phyloP scores from a whole-genome alignment of 331 rosid species.

The Telfairia occidentalis region DNA sequence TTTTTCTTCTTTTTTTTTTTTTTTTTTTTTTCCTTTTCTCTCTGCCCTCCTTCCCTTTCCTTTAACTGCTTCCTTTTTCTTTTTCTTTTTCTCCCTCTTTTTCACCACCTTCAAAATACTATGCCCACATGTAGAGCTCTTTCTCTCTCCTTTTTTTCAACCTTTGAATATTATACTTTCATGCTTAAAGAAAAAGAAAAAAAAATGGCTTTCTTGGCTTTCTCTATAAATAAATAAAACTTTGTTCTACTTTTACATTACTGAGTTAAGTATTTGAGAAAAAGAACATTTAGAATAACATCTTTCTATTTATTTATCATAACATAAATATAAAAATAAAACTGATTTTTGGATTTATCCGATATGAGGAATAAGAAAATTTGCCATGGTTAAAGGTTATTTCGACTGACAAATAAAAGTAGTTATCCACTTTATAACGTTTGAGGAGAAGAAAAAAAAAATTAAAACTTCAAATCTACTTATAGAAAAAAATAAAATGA shows the following conservation, averaged over 20 bases:
- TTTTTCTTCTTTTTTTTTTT: slow-evolving; percentile 34
- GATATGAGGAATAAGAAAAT: too few relatives aligned
- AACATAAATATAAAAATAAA: not conserved
- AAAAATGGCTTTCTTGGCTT: slow-evolving; percentile 23
- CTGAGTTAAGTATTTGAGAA: not conserved
- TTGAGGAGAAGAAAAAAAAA: too few relatives aligned
- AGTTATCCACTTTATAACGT: too few relatives aligned
- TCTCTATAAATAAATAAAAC: slow-evolving; percentile 5
- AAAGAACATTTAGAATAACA: not conserved
- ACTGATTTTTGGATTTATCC: not conserved
- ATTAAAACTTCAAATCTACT: too few relatives aligned
- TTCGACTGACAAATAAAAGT: too few relatives aligned
- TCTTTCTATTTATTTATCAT: not conserved
- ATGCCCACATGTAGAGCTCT: slow-evolving; percentile 4
- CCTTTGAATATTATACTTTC: slow-evolving; percentile 11
- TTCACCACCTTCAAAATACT: slow-evolving; percentile 9
- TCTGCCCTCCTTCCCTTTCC: not conserved
- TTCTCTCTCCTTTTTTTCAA: not conserved
- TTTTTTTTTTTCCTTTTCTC: slow-evolving; percentile 17
- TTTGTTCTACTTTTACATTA: not conserved
- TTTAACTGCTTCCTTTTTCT: slow-evolving; percentile 19
- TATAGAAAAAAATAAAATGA: too few relatives aligned
- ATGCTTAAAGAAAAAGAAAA: slow-evolving; percentile 11
- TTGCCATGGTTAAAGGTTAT: not conserved
- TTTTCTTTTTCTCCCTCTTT: slow-evolving; percentile 25